These are phyloP conservation scores for Inga leiocalycina DNA, from an alignment of 306 rosid species.

Conservation along the genomic window DNA sequence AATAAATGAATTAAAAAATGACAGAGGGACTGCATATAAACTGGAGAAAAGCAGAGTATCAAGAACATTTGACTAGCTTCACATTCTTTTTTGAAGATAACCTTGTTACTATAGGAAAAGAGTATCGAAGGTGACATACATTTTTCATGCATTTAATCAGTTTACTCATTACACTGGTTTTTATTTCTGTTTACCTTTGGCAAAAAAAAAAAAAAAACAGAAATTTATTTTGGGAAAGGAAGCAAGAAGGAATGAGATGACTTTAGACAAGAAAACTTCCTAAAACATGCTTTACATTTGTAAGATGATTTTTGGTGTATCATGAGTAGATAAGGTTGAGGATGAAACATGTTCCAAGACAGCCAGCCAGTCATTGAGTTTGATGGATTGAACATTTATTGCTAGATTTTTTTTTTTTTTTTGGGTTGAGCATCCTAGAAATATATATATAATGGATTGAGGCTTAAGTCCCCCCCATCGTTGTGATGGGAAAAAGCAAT, in stretches of 20 bases:
- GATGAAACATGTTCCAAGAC: neutral
- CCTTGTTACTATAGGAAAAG: neutral
- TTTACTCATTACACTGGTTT: neutral
- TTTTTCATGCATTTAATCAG: neutral
- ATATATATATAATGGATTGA: neutral
- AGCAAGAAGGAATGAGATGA: neutral
- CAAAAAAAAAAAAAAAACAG: neutral
- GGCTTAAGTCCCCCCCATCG: neutral
- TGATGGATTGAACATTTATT: too few species aligned
- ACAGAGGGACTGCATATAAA: constrained; percentile 4
- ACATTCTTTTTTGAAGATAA: neutral
- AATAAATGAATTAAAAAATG: constrained; percentile 15
- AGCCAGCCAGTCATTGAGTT: neutral
- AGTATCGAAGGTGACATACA: neutral
- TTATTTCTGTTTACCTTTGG: neutral
- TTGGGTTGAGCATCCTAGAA: neutral
- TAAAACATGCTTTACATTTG: neutral
- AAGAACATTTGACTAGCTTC: neutral
- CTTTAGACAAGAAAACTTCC: neutral
- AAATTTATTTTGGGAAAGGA: neutral
- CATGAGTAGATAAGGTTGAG: too few species aligned
- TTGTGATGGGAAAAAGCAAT: neutral
- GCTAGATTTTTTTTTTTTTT: too few species aligned
- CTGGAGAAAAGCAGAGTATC: constrained; percentile 7
- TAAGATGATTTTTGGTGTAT: neutral